These are phyloP conservation scores for Cruciata laevipes DNA, from an alignment of 257 asterid species.

Conservation along the genomic window DNA sequence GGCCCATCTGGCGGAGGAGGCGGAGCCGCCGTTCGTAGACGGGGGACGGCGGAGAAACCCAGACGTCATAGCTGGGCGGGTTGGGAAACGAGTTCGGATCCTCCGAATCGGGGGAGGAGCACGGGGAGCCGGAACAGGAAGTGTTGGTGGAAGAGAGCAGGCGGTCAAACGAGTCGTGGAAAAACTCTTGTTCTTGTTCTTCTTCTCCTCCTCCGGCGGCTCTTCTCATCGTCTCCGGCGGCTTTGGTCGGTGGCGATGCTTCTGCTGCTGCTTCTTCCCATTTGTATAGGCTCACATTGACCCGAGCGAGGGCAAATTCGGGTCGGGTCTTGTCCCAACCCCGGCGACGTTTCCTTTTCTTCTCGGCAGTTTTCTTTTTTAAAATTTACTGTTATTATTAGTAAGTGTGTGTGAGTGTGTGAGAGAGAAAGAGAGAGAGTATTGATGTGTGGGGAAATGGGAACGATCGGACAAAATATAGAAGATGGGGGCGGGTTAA, in stretches of 20 bases:
- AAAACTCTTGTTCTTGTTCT: conserved; percentile 49
- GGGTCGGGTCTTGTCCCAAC: conserved; percentile 23
- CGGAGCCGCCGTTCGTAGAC: conserved; percentile 80
- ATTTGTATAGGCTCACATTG: conserved; percentile 34
- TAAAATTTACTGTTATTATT: not conserved
- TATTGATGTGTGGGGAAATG: conserved; percentile 27
- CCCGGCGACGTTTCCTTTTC: conserved; percentile 13
- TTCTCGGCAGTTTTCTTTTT: not conserved
- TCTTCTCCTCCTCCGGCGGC: conserved; percentile 48
- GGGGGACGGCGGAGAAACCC: conserved; percentile 86
- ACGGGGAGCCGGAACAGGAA: conserved; percentile 63
- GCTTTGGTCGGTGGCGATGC: not conserved
- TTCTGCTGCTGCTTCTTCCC: conserved; percentile 20
- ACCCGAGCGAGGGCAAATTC: conserved; percentile 22
- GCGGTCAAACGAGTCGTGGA: conserved; percentile 77
- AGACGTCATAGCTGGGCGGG: conserved; percentile 66
- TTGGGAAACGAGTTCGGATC: conserved; percentile 27
- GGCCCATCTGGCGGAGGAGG: conserved; percentile 77
- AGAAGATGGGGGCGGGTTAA: conserved; percentile 29
- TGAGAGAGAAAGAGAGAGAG: conserved; percentile 16
- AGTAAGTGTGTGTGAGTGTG: conserved; percentile 7
- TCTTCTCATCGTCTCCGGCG: conserved; percentile 52
- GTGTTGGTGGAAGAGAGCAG: conserved; percentile 68
- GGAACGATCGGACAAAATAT: conserved; percentile 44
- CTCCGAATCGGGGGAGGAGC: conserved; percentile 42